These are phyloP conservation scores for Colletotrichum tamarilloi DNA, from an alignment of 2,329 filamentous ascomycete genomes.

Conservation along the genomic window DNA sequence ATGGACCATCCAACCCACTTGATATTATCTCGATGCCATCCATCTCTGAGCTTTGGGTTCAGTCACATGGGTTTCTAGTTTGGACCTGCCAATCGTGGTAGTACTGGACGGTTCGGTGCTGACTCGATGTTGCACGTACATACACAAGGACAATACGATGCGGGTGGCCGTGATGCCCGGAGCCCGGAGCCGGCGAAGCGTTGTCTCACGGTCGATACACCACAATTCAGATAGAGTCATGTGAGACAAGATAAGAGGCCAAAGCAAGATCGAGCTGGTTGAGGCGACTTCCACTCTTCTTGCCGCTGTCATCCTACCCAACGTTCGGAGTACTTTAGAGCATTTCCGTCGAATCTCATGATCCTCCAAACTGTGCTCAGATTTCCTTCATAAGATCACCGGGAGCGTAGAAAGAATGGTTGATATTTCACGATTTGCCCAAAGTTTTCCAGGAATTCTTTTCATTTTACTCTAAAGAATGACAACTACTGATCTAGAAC, in stretches of 20 bases:
- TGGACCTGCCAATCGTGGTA: neutral
- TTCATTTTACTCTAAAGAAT: neutral
- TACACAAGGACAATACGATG: neutral
- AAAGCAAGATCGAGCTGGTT: neutral
- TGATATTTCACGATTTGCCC: neutral
- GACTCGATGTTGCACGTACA: neutral
- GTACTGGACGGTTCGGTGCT: neutral
- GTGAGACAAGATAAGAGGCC: neutral
- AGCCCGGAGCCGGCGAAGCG: neutral
- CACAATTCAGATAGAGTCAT: neutral
- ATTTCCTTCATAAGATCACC: neutral
- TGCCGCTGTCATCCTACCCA: neutral
- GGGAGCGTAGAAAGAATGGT: too few species aligned
- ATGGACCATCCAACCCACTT: neutral
- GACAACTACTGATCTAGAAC: neutral
- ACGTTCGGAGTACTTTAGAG: neutral
- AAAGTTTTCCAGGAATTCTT: neutral
- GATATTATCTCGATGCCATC: neutral
- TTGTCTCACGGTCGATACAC: neutral
- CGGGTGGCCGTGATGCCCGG: neutral
- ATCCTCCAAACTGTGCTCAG: neutral
- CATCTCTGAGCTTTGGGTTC: neutral
- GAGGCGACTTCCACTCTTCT: neutral
- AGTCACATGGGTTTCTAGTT: neutral
- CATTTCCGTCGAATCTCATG: neutral